Evolutionary conservation across 768 basidiomycete genomes (phyloP), one percentile per base, ranked within the genome.

Genomic region (Mrakia blollopis): DNA sequence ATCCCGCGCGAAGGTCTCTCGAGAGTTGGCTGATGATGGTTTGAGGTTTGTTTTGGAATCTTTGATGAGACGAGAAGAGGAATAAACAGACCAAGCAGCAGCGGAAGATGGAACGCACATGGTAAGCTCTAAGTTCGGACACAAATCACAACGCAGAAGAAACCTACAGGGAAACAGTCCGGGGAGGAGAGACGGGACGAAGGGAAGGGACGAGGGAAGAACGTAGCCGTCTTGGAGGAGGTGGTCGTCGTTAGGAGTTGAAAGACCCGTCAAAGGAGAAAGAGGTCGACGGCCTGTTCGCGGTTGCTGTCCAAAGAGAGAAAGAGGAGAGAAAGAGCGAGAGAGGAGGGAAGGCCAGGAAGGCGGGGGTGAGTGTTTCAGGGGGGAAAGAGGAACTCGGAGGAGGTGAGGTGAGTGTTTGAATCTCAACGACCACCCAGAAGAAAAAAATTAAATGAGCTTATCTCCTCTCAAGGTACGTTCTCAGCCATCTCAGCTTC

Each of bases 111-210:
- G 60, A n/a, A 61, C n/a, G 60, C 32, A n/a, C n/a, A 25, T 32
- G 60, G 60, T 61, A 61, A 61, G 32, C 60, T n/a, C 32, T n/a
- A 61, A 18, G 47, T 61, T 32, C 32, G 60, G 60, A n/a, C 6
- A 9, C 60, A 30, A 61, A 11, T 6, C 10, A 30, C 8, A 30
- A 60, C 7, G 44, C 9, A 47, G 14, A 47, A 14, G 47, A 1
- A 50, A 50, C 60, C 10, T n/a, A 61, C 60, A 61, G 60, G n/a
- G 60, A 61, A 61, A 61, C n/a, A n/a, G n/a, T 37, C 30, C 63
- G 32, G 37, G 63, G 21, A 32, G 63, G 28, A 37, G 63, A 65
- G 63, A 32, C n/a, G 63, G 9, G 63, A 65, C 23, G 9, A n/a
- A 7, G 63, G 30, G n/a, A 13, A 8, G 61, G n/a, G 61, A 35